A percentile compares a stretch with the other conserved stretches of the same genome.
These are phyloP conservation scores for Paecilomyces variotii DNA, from an alignment of 2,329 filamentous ascomycete species.

Conservation along the genomic window DNA sequence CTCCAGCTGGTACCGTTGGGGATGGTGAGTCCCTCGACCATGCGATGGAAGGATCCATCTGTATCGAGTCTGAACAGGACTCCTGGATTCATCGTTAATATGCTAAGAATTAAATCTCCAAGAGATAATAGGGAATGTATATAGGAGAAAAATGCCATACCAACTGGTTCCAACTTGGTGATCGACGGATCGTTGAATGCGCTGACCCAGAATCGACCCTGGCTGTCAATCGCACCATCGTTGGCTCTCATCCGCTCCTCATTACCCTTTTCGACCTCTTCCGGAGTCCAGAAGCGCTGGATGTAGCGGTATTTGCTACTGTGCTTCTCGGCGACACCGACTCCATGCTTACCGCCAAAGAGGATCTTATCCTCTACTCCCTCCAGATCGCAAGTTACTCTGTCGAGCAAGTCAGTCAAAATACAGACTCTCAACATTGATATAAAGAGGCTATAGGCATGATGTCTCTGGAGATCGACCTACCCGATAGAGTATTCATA, in stretches of 20 bases:
- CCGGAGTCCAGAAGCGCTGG: conserved; percentile 47
- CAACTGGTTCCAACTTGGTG: background rate
- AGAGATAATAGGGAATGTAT: background rate
- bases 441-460: background rate
- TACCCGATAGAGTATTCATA: conserved; percentile 51
- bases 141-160: background rate
- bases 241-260: conserved; percentile 52
- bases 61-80: conserved; percentile 64
- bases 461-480: conserved; percentile 6
- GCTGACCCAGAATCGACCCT: conserved; percentile 77
- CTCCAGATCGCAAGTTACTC: conserved; percentile 71
- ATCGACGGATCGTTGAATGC: conserved; percentile 68
- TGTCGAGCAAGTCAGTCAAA: conserved; percentile 14
- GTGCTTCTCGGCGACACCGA: conserved; percentile 65
- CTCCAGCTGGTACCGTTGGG: conserved; percentile 84
- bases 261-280: conserved; percentile 39
- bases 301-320: conserved; percentile 51
- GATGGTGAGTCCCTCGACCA: conserved; percentile 61
- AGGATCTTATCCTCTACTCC: conserved; percentile 60
- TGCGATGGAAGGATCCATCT: conserved; percentile 50
- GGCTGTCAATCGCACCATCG: conserved; percentile 72
- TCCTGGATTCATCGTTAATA: conserved; percentile 37
- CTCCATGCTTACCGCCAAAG: conserved; percentile 72
- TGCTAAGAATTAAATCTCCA: background rate
- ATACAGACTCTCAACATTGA: conserved; percentile 8